phyloP scores from a whole-genome alignment of 805 yeast genomes.

The Candida ortonii region DNA sequence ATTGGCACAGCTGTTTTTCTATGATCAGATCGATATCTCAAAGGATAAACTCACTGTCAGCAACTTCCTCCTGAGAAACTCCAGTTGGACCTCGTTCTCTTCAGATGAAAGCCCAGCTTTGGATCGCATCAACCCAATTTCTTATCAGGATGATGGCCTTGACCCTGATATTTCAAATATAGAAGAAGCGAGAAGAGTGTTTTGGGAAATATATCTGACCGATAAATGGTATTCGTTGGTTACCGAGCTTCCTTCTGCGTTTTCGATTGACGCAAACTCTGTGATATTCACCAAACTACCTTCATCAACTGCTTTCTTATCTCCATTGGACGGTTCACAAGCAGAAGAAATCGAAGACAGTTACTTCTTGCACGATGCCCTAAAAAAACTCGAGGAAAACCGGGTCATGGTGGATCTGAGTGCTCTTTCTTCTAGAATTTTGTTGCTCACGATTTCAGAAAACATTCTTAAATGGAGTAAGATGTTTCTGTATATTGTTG shows the following conservation, averaged over 20 bases:
- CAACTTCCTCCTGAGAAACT: constrained; percentile 1
- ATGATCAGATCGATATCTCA: constrained; percentile 31
- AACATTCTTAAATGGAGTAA: constrained; percentile 33
- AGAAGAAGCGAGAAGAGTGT: constrained; percentile 32
- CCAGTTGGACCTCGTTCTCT: neutral
- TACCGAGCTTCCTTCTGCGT: constrained; percentile 31
- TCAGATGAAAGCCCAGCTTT: neutral
- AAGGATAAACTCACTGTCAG: constrained; percentile 3
- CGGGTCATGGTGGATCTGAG: constrained; percentile 28
- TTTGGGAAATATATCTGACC: constrained; percentile 31
- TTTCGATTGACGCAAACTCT: constrained; percentile 26
- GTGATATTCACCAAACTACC: constrained; percentile 31
- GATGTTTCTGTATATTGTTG: constrained; percentile 30
- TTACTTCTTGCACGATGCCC: constrained; percentile 30
- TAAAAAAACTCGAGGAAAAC: constrained; percentile 28
- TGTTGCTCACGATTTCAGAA: constrained; percentile 30
- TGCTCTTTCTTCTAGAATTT: constrained; percentile 25
- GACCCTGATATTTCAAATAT: constrained; percentile 25
- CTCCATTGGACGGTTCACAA: constrained; percentile 7
- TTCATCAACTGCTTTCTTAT: constrained; percentile 28
- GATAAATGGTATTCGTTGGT: constrained; percentile 34
- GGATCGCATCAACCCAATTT: neutral
- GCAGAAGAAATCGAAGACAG: constrained; percentile 5
- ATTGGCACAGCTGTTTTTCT: constrained; percentile 29
- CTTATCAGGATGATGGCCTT: constrained; percentile 19